A percentile compares a stretch with the other conserved stretches of the same genome.
Evolutionary conservation across 306 rosid species (phyloP).

Genomic region (Adenanthera pavonina): DNA sequence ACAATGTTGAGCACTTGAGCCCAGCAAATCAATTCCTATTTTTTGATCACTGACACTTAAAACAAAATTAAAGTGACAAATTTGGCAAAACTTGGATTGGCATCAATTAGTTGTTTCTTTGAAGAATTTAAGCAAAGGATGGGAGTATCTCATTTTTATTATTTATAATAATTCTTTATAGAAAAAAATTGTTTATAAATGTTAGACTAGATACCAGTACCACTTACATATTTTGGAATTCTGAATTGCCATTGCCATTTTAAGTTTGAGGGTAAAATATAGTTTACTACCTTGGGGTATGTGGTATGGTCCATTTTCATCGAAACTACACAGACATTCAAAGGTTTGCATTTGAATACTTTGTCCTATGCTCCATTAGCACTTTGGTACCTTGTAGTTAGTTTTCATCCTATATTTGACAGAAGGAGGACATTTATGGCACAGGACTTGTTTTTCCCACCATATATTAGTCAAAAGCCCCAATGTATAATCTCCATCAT

Average conservation of each 20-base stretch:
- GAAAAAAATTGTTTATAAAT: neutral
- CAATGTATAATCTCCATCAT: neutral
- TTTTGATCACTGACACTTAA: slow-evolving; percentile 6
- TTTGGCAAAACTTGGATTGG: neutral
- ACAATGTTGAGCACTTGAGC: neutral
- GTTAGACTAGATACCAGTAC: neutral
- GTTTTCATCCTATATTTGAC: neutral
- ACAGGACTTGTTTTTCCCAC: neutral
- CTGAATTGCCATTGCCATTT: neutral
- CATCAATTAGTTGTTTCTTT: neutral
- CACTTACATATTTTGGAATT: neutral
- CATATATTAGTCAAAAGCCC: neutral
- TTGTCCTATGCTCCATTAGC: neutral
- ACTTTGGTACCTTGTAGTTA: neutral
- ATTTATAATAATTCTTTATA: neutral
- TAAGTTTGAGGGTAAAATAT: neutral
- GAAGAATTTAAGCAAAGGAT: neutral
- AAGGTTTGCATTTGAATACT: neutral
- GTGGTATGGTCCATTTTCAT: neutral
- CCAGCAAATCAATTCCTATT: slow-evolving; percentile 10
- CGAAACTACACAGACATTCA: neutral
- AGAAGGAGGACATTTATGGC: neutral
- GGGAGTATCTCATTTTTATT: neutral
- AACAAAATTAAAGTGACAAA: slow-evolving; percentile 14
- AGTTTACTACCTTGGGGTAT: neutral